phyloP scores from a whole-genome alignment of 495 filamentous ascomycete genomes.

The Cetradonia linearis region DNA sequence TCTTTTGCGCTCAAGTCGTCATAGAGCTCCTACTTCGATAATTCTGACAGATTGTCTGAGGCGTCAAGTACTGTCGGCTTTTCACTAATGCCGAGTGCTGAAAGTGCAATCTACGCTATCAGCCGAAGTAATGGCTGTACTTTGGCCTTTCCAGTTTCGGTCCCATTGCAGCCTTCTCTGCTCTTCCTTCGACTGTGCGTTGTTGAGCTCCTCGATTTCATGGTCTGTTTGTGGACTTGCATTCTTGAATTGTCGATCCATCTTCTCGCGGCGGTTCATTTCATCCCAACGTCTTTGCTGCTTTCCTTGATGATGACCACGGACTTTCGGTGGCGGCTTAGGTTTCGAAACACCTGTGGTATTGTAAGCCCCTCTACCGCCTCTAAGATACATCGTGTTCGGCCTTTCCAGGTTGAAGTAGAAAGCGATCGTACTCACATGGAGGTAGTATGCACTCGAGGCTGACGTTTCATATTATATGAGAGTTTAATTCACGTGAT shows the following conservation, averaged over 20 bases:
- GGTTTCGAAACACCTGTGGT: too few species aligned
- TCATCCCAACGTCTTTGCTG: neutral
- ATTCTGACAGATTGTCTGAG: too few species aligned
- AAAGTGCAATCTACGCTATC: neutral
- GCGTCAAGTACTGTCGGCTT: neutral
- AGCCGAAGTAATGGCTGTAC: neutral
- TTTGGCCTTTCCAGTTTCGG: neutral
- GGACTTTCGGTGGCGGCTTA: neutral
- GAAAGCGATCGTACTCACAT: too few species aligned
- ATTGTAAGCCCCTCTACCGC: too few species aligned
- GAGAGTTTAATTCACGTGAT: neutral
- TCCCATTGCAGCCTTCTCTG: neutral
- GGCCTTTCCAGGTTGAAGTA: too few species aligned
- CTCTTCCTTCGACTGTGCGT: neutral
- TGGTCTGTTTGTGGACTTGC: neutral
- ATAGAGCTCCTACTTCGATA: too few species aligned
- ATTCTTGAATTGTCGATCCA: neutral
- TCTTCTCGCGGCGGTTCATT: constrained; percentile 1
- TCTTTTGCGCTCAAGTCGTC: too few species aligned
- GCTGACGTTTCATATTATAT: neutral
- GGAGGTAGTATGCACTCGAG: too few species aligned
- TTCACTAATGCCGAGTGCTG: neutral
- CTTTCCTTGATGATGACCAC: neutral
- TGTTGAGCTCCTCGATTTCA: neutral
- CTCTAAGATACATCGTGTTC: too few species aligned